These are phyloP conservation scores for Sugiyamaella chiloensis DNA, from an alignment of 805 yeast genomes.

Conservation along the genomic window DNA sequence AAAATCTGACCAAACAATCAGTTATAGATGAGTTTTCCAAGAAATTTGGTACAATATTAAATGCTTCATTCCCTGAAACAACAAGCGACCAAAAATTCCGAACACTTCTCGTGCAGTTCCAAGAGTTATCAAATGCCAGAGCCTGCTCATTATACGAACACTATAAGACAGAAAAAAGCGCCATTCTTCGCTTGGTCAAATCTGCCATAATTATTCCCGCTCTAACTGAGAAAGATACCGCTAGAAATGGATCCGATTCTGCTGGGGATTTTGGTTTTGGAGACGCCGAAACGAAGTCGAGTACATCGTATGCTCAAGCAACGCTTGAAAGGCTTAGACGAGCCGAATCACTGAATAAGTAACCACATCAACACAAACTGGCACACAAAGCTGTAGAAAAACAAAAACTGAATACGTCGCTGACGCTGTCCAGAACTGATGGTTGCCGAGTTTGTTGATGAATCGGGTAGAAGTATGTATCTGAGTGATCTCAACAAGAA, in stretches of 20 bases:
- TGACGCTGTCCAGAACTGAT: slow-evolving; percentile 68
- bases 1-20: background rate
- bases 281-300: background rate
- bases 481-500: slow-evolving; percentile 52
- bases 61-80: slow-evolving; percentile 8
- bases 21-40: slow-evolving; percentile 1
- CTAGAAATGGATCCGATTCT: too few species aligned
- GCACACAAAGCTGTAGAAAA: slow-evolving; percentile 76
- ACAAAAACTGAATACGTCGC: slow-evolving; percentile 81
- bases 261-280: background rate
- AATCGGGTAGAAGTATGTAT: slow-evolving; percentile 64
- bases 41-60: slow-evolving; percentile 6
- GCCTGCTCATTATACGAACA: too few species aligned
- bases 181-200: background rate
- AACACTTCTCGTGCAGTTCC: slow-evolving; percentile 14
- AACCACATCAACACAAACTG: slow-evolving; percentile 76
- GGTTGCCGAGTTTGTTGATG: slow-evolving; percentile 40
- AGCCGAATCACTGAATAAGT: slow-evolving; percentile 37
- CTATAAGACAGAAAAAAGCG: background rate
- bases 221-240: too few species aligned
- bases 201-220: background rate
- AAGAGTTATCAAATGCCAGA: slow-evolving; percentile 1
- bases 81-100: slow-evolving; percentile 2
- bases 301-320: background rate
- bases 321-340: background rate